Evolutionary conservation across 345 rosid genomes (phyloP), one percentile per base, ranked within the genome.

Genomic region (Syzygium oleosum): DNA sequence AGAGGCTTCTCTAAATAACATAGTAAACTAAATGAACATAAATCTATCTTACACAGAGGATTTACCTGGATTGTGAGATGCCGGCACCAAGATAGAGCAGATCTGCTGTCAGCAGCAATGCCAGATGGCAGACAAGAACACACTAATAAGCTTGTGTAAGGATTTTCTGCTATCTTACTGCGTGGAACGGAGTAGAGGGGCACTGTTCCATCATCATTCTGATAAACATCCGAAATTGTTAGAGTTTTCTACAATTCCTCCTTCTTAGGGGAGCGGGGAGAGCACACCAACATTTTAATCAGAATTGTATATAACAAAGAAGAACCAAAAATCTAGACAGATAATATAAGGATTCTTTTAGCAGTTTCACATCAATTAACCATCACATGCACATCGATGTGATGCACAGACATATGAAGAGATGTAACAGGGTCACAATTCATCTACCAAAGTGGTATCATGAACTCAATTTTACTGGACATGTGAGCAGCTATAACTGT

Each of bases 151-250:
- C 96, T 97, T 88, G 99, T 94, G 90, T 89, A 97, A 88, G 99
- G 98, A 93, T 97, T 97, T 95, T 97, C 98, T 63, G 99, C 97
- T 86, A 97, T 97, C 87, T 87, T 89, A 90, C 95, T 90, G 83
- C 97, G 96, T 53, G 99, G 99, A 88, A 90, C 89, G 6, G 99
- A 93, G 91, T 93, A 93, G 27, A 89, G 89, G 1, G 99, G 99
- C 86, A 94, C 98, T 84, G 96, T 89, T 65, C 92, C 95, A 90
- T 93, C 93, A 86, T 94, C 98, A 92, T 90, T 94, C 99, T 97
- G 94, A 90, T 53, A 90, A 84, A 84, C 43, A 84, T 84, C 85
- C n/a, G 41, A 54, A 52, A 84, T 9, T 15, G 4, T 51, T 84
- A 84, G 51, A 43, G 85, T 84, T 51, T 84, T 84, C 80, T 41